Evolutionary conservation across 2,329 filamentous ascomycete genomes (phyloP).

Genomic region (Pseudogymnoascus sp.): DNA sequence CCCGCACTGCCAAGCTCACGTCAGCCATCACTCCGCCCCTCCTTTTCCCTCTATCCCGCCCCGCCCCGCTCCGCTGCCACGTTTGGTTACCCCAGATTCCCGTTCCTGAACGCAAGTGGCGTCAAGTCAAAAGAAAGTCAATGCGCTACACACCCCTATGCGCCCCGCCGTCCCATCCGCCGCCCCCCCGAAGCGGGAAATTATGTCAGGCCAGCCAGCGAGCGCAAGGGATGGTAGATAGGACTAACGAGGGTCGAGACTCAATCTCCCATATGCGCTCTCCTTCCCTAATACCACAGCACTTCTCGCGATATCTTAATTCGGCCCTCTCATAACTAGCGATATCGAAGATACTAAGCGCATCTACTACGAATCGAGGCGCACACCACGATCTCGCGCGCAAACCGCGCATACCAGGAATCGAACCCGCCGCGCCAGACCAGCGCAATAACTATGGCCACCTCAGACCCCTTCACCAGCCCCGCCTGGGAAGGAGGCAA

Average conservation of each 20-base stretch:
- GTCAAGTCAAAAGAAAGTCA: neutral
- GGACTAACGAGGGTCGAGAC: neutral
- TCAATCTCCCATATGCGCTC: neutral
- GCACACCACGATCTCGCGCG: neutral
- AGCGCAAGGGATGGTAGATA: neutral
- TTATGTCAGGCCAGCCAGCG: neutral
- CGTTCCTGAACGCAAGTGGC: neutral
- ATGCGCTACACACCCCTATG: neutral
- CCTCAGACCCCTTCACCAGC: neutral
- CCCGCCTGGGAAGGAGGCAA: constrained; percentile 3
- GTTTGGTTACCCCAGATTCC: neutral
- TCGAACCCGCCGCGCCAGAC: neutral
- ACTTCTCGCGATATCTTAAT: neutral
- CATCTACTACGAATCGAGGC: neutral
- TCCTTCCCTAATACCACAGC: neutral
- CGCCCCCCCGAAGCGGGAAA: neutral
- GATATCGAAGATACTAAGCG: neutral
- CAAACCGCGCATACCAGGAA: neutral
- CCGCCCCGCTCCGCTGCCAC: neutral
- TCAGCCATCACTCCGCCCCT: neutral
- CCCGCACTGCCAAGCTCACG: neutral
- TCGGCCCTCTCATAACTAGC: neutral
- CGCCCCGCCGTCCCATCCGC: neutral
- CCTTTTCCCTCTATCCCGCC: neutral
- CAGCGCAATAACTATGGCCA: neutral